These are phyloP conservation scores for Schwanniomyces sp. DNA, from an alignment of 805 yeast species.

Conservation along the genomic window DNA sequence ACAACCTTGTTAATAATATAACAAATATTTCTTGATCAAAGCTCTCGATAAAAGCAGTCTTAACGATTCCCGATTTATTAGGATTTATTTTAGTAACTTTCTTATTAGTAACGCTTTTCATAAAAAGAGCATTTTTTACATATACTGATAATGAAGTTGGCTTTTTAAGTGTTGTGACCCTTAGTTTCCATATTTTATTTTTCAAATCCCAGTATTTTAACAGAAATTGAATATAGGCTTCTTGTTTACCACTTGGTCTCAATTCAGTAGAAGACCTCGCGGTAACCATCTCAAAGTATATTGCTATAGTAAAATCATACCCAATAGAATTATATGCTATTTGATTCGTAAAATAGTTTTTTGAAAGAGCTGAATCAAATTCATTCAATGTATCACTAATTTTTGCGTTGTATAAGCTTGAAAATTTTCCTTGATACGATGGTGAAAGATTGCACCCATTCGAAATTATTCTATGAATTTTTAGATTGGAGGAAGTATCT, in stretches of 20 bases:
- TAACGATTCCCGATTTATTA: conserved; percentile 22
- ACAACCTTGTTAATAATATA: conserved; percentile 27
- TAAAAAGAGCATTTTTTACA: conserved; percentile 12
- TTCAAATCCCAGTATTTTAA: conserved; percentile 26
- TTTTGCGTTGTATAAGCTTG: conserved; percentile 22
- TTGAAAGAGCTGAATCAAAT: conserved; percentile 31
- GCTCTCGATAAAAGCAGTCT: conserved; percentile 21
- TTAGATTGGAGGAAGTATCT: conserved; percentile 29
- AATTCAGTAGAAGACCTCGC: conserved; percentile 18
- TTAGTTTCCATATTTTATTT: conserved; percentile 18
- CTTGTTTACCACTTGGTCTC: conserved; percentile 14
- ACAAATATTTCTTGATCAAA: conserved; percentile 35
- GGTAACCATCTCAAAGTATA: conserved; percentile 35
- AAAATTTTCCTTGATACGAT: conserved; percentile 22
- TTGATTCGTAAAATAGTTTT: conserved; percentile 35
- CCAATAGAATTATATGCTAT: conserved; percentile 31
- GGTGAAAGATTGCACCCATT: conserved; percentile 35
- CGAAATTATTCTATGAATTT: conserved; percentile 31
- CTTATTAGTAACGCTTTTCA: conserved; percentile 9
- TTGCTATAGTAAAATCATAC: conserved; percentile 20
- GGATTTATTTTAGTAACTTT: conserved; percentile 10
- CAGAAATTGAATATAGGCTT: conserved; percentile 33
- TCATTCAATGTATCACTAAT: conserved; percentile 32
- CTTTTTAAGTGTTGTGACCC: conserved; percentile 29
- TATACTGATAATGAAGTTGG: conserved; percentile 26